Evolutionary conservation across 495 filamentous ascomycete species (phyloP), one percentile per base, ranked within the genome.

Genomic region (Lophiotrema nucula): DNA sequence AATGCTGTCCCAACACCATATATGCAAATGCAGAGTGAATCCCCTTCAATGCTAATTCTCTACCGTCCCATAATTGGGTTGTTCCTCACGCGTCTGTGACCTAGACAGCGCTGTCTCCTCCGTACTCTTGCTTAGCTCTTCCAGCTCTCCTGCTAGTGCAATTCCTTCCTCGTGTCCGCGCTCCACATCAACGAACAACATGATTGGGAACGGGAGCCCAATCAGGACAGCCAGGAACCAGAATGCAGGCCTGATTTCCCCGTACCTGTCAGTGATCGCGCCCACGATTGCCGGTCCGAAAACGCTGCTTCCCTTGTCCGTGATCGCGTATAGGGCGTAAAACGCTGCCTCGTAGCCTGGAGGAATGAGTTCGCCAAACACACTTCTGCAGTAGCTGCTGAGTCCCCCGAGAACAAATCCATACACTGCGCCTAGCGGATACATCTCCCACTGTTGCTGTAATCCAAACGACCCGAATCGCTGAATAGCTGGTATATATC

Each of bases 391-490:
- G 70, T 97, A 96, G 18, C 88, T 88, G 33, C 87, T 90, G n/a
- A 98, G 73, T 0, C 93, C 93, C 15, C 92, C 93, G 48, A 98
- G 83, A 2, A 97, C 91, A 51, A 98, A 81, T 2, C 93, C 93
- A 67, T 97, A 98, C 42, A 98, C 80, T 4, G 86, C 87, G 0
- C 89, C 90, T 1, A 98, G 74, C 2, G 90, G 88, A 68, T 93
- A 97, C 90, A 98, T 96, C 68, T 98, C 93, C 90, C 91, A 96
- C 11, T 87, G 88, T 62, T 90, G 86, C 66, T 96, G 92, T 23
- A 98, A 79, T 3, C 93, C 93, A 28, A 92, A 74, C 12, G 87
- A 81, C 0, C 92, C 92, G 67, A 86, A 79, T 19, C 76, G 76
- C 64, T 83, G 76, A 52, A 98, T 81, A 4, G 89, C 83, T 2